A percentile compares a stretch with the other conserved stretches of the same genome.
phyloP scores from a whole-genome alignment of 148 eudicot genomes.

The Cornus florida region DNA sequence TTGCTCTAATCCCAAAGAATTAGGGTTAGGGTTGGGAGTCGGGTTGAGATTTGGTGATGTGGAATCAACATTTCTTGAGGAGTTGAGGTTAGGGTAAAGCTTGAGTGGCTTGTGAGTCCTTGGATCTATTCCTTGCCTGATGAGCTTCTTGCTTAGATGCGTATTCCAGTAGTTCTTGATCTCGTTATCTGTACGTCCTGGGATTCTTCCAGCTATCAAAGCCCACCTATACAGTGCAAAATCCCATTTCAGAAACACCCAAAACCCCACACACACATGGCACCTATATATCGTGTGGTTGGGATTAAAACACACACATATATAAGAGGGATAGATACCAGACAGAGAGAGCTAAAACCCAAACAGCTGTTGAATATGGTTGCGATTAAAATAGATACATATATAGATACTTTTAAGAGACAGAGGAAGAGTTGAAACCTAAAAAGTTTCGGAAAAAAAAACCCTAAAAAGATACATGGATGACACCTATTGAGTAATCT shows the following conservation, averaged over 20 bases:
- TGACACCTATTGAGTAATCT: too few relatives aligned
- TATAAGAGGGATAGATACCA: too few relatives aligned
- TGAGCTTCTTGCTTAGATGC: constrained; percentile 16
- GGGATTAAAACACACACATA: too few relatives aligned
- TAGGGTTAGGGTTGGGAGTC: neutral
- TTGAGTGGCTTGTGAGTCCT: constrained; percentile 10
- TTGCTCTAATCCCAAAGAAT: neutral
- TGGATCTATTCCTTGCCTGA: constrained; percentile 14
- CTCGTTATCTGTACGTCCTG: constrained; percentile 14
- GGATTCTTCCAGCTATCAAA: constrained; percentile 15
- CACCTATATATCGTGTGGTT: neutral
- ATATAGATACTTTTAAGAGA: neutral
- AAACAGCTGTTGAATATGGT: too few relatives aligned
- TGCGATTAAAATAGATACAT: too few relatives aligned
- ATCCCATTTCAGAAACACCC: neutral
- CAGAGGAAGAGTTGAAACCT: neutral
- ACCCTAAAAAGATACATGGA: too few relatives aligned
- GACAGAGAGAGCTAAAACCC: too few relatives aligned
- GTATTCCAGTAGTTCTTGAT: constrained; percentile 15
- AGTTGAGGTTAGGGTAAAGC: neutral
- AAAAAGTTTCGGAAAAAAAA: neutral
- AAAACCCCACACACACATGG: neutral
- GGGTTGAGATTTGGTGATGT: neutral
- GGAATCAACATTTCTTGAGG: neutral
- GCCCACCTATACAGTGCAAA: constrained; percentile 1